Evolutionary conservation across 352 stramenopile species (phyloP).

Genomic region (Aphanomyces astaci): DNA sequence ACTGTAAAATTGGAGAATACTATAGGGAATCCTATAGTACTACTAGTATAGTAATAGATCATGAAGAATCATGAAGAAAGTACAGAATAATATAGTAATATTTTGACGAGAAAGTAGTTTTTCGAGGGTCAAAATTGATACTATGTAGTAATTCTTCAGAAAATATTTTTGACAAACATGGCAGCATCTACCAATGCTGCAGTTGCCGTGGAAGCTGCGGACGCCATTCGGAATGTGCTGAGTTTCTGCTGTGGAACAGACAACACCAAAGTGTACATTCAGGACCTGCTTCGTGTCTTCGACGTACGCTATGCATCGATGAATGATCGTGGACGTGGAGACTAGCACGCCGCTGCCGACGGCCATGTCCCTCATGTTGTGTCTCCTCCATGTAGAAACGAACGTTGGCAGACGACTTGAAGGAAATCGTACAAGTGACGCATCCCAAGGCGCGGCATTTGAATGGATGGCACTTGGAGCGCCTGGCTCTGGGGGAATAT

Average conservation of each 20-base stretch:
- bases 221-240: constrained; percentile 3
- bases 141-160: too few relatives aligned
- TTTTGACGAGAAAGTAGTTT: too few relatives aligned
- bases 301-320: neutral
- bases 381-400: constrained; percentile 12
- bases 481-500: constrained; percentile 14
- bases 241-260: constrained; percentile 8
- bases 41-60: too few relatives aligned
- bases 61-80: too few relatives aligned
- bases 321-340: too few relatives aligned
- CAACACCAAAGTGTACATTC: constrained; percentile 14
- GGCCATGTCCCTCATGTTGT: neutral
- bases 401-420: constrained; percentile 15
- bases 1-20: neutral
- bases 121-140: too few relatives aligned
- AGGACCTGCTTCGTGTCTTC: constrained; percentile 23
- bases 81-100: too few relatives aligned
- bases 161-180: too few relatives aligned
- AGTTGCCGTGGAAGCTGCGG: neutral
- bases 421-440: constrained; percentile 21
- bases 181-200: too few relatives aligned
- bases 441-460: constrained; percentile 20
- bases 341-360: too few relatives aligned
- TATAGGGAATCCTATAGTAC: too few relatives aligned
- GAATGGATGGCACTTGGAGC: constrained; percentile 22